A percentile compares a stretch with the other conserved stretches of the same genome.
These are phyloP conservation scores for Glycine latifolia DNA, from an alignment of 306 rosid species.

Conservation along the genomic window DNA sequence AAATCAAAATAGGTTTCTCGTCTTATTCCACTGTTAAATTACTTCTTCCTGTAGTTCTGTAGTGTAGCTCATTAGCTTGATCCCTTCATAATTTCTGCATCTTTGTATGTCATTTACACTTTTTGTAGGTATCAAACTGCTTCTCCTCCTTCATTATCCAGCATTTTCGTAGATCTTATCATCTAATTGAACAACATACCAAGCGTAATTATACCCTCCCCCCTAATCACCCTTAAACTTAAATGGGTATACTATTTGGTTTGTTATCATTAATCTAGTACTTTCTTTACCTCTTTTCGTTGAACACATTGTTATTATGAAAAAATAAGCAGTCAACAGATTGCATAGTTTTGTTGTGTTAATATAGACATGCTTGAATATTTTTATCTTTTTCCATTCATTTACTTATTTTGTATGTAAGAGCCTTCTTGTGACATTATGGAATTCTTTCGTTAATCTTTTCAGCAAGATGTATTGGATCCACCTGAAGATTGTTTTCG, in stretches of 20 bases:
- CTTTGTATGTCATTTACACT: neutral
- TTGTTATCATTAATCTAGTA: neutral
- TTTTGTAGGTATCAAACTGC: neutral
- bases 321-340: slow-evolving; percentile 1
- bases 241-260: neutral
- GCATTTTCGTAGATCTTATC: neutral
- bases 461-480: slow-evolving; percentile 87
- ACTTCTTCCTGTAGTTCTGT: neutral
- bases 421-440: slow-evolving; percentile 44
- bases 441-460: slow-evolving; percentile 43
- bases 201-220: neutral
- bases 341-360: neutral
- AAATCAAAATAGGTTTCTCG: neutral
- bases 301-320: neutral
- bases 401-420: slow-evolving; percentile 15
- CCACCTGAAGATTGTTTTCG: slow-evolving; percentile 99
- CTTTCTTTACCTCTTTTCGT: neutral
- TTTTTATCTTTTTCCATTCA: slow-evolving; percentile 11
- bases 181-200: neutral
- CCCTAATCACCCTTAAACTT: neutral
- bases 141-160: neutral
- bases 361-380: neutral
- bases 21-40: slow-evolving; percentile 2
- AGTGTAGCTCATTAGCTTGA: neutral
- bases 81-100: no score